phyloP scores from a whole-genome alignment of 192 early-diverging fungal genomes.

The Coemansia sp. region DNA sequence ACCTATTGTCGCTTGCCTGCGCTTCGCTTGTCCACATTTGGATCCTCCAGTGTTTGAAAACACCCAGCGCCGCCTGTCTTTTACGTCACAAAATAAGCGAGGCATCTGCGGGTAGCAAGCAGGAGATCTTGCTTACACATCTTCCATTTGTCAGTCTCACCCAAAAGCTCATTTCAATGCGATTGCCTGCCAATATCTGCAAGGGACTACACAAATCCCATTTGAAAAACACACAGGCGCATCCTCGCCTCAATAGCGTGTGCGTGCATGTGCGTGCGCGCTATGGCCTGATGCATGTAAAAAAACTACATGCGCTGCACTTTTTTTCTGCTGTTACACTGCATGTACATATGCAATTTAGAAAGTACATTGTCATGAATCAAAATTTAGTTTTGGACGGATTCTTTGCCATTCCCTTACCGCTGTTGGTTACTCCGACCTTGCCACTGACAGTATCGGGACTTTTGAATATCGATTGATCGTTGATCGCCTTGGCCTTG shows the following conservation, averaged over 20 bases:
- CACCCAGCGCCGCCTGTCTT: neutral
- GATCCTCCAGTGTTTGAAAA: neutral
- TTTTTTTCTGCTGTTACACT: neutral
- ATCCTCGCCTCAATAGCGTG: slow-evolving; percentile 3
- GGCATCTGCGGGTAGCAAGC: slow-evolving; percentile 4
- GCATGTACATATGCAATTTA: neutral
- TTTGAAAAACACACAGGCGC: neutral
- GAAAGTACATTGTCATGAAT: neutral
- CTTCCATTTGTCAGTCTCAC: neutral
- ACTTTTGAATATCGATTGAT: slow-evolving; percentile 52
- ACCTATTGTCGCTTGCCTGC: neutral
- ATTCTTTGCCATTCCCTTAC: slow-evolving; percentile 46
- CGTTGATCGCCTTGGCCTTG: slow-evolving; percentile 52
- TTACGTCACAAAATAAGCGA: neutral
- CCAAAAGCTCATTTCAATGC: neutral
- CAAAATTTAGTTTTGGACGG: slow-evolving; percentile 12
- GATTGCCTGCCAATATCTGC: neutral
- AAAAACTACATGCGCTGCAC: neutral
- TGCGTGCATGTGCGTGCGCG: slow-evolving; percentile 6
- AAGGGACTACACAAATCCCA: neutral
- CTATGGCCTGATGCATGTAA: slow-evolving; percentile 7
- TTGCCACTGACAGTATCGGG: slow-evolving; percentile 43
- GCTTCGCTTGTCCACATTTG: neutral
- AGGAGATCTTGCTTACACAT: neutral
- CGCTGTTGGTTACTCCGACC: slow-evolving; percentile 51